Base-by-base conservation (phyloP, 495 filamentous ascomycete species). In the Jackrogersella minutella region DNA sequence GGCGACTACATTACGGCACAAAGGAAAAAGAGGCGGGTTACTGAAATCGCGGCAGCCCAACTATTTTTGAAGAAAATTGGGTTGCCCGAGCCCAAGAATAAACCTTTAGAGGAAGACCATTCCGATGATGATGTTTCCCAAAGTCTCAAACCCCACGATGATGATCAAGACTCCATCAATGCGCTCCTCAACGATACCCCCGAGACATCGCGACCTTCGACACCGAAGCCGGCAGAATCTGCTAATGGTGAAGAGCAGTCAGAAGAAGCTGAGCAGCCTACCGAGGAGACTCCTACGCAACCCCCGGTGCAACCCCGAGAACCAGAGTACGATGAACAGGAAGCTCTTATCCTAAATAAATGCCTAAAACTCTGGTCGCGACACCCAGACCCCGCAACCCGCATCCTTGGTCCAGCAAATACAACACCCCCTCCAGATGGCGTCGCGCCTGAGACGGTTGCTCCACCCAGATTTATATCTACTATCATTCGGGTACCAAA, bases 11-110 rank as follows among this genome's bases (percentile, higher is more conserved):
- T 97, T 31, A 76, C 77, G 6, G 83, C 87, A 6, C 86, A 87
- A 61, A 91, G 88, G 73, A 88, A 88, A 66, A 87, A 85, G 70
- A 82, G 84, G 58, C 86, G 91, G 9, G 81, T 89, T 13, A 84
- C 87, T 3, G 95, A 98, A 71, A 85, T 97, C 28, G 91, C 93
- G 61, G 88, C 89, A 22, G 90, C 90, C 0, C 89, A 91, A 58
- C 85, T 86, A 1, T 83, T 91, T 31, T 83, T 97, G n/a, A 77
- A 72, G 62, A 76, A 76, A 74, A 77, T 81, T 17, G 79, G 80
- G 11, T 68, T 77, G 33, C 68, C 62, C 0, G 69, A 78, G 40
- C 66, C 64, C 14, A 70, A 64, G 24, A 62, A 39, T 10, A 62
- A 67, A 19, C 46, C 66, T 1, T 21, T 16, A 10, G 70, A 74